Evolutionary conservation across 306 rosid genomes (phyloP).

Genomic region (Casuarina glauca): DNA sequence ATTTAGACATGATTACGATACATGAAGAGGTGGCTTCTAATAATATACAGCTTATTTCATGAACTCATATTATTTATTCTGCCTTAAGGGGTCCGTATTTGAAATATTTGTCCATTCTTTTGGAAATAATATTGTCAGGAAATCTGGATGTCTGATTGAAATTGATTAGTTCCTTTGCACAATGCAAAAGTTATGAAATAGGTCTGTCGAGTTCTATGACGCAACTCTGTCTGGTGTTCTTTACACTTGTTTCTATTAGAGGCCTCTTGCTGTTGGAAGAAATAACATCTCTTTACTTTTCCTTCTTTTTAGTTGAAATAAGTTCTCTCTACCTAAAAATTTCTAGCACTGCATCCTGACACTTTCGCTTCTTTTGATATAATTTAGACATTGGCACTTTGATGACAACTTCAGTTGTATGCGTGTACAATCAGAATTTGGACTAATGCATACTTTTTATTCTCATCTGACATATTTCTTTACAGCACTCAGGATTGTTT

Average conservation of each 20-base stretch:
- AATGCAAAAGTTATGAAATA: background rate
- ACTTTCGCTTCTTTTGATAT: background rate
- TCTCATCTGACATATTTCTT: conserved; percentile 22
- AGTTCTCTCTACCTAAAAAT: too few relatives aligned
- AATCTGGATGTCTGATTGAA: background rate
- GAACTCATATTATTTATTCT: background rate
- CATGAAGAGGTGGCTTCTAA: background rate
- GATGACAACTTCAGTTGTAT: background rate
- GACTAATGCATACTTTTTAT: background rate
- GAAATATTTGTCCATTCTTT: background rate
- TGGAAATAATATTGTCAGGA: background rate
- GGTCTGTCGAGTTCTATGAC: background rate
- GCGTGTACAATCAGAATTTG: background rate
- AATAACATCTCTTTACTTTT: too few relatives aligned
- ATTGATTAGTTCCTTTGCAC: background rate
- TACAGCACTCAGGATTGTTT: conserved; percentile 96
- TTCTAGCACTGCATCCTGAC: background rate
- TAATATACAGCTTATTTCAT: background rate
- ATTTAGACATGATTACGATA: background rate
- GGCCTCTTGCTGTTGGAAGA: too few relatives aligned
- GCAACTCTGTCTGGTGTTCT: background rate
- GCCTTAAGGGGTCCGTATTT: background rate
- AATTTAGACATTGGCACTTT: background rate
- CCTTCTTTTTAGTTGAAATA: too few relatives aligned
- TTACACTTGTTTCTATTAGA: background rate